A percentile compares a stretch with the other conserved stretches of the same genome.
Conservation (phyloP, 1,284 basidiomycete genomes). For the Agroathelia rolfsii region DNA sequence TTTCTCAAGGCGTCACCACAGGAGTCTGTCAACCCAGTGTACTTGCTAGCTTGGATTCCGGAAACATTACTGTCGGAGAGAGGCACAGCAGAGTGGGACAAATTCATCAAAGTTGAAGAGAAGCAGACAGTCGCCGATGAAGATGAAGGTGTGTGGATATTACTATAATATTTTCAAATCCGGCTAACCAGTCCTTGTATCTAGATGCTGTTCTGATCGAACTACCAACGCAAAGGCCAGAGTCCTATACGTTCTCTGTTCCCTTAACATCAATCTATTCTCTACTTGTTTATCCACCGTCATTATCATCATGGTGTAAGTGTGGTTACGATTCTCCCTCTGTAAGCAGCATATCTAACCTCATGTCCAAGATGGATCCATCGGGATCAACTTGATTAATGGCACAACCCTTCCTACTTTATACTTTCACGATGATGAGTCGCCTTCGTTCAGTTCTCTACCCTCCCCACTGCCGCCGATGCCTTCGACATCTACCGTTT, state of each 20-base stretch:
- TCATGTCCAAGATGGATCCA: slow-evolving; percentile 49
- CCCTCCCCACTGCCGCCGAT: no score
- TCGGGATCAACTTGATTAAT: slow-evolving; percentile 78
- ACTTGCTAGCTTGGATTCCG: slow-evolving; percentile 80
- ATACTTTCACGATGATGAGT: slow-evolving; percentile 95
- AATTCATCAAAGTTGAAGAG: slow-evolving; percentile 76
- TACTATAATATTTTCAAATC: slow-evolving; percentile 3
- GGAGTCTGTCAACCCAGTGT: slow-evolving; percentile 65
- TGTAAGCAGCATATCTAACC: slow-evolving; percentile 7
- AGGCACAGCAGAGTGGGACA: slow-evolving; percentile 72
- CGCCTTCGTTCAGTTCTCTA: slow-evolving; percentile 66
- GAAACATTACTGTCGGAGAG: slow-evolving; percentile 70
- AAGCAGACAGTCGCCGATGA: slow-evolving; percentile 46
- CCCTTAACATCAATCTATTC: slow-evolving; percentile 87
- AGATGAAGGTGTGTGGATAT: slow-evolving; percentile 49
- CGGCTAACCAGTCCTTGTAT: slow-evolving; percentile 9
- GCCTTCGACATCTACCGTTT: slow-evolving; percentile 39
- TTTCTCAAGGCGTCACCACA: slow-evolving; percentile 21
- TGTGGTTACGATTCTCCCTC: slow-evolving; percentile 16
- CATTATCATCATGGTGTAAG: slow-evolving; percentile 82
- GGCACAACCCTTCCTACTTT: slow-evolving; percentile 86
- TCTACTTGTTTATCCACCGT: slow-evolving; percentile 76
- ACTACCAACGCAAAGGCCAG: slow-evolving; percentile 63
- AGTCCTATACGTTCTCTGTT: slow-evolving; percentile 92
- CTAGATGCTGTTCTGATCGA: slow-evolving; percentile 72